Evolutionary conservation across 352 stramenopile species (phyloP).

Genomic region (Pythium rhizo-oryzae): DNA sequence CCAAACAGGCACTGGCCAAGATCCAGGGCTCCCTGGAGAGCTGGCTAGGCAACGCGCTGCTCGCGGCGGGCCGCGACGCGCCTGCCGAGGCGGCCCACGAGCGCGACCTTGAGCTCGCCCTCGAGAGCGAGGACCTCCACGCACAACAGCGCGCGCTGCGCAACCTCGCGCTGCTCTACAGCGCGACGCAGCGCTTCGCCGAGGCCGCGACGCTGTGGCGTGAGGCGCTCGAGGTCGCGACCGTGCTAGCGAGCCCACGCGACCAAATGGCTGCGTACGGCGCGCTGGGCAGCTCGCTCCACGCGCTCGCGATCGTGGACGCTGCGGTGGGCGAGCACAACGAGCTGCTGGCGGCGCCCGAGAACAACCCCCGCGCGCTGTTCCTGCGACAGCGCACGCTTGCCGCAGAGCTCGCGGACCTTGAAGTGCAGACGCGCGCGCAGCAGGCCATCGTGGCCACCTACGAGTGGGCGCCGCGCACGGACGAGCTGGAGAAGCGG

Average conservation of each 20-base stretch:
- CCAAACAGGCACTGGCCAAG: slow-evolving; percentile 39
- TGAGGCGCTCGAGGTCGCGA: slow-evolving; percentile 52
- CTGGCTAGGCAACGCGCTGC: slow-evolving; percentile 46
- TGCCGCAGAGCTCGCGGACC: slow-evolving; percentile 42
- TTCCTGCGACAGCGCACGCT: slow-evolving; percentile 52
- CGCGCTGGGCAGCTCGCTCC: slow-evolving; percentile 45
- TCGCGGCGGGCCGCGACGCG: slow-evolving; percentile 45
- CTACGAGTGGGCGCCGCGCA: slow-evolving; percentile 45
- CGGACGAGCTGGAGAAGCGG: slow-evolving; percentile 39
- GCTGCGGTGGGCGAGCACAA: slow-evolving; percentile 7
- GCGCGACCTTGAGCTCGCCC: slow-evolving; percentile 47
- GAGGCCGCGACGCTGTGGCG: slow-evolving; percentile 57
- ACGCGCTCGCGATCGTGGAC: slow-evolving; percentile 33
- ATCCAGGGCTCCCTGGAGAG: slow-evolving; percentile 51
- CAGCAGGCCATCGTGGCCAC: slow-evolving; percentile 51
- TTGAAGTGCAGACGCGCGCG: slow-evolving; percentile 47
- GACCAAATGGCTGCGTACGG: slow-evolving; percentile 52
- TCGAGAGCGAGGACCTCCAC: slow-evolving; percentile 55
- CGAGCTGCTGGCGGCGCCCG: slow-evolving; percentile 11
- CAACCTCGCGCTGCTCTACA: slow-evolving; percentile 58
- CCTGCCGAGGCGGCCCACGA: slow-evolving; percentile 50
- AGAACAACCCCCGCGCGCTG: slow-evolving; percentile 36
- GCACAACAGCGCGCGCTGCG: slow-evolving; percentile 52
- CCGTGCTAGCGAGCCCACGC: slow-evolving; percentile 38
- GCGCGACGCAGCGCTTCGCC: slow-evolving; percentile 38